Evolutionary conservation across 2,329 filamentous ascomycete species (phyloP), one percentile per base, ranked within the genome.

Genomic region (Pyrenophora seminiperda): DNA sequence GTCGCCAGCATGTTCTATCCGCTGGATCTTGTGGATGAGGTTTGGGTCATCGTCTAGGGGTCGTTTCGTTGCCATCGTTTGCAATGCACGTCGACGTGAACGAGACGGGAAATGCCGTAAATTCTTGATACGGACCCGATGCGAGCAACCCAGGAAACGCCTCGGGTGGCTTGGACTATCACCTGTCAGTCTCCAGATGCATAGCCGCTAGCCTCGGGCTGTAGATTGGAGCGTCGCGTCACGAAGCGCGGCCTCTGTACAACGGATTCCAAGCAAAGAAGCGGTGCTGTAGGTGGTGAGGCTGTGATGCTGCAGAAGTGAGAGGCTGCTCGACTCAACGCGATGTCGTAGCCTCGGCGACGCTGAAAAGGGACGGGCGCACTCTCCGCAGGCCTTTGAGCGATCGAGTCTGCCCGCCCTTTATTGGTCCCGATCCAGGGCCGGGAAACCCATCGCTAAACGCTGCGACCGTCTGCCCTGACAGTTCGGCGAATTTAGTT

Each of bases 1-100:
- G 20, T 54, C 44, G 27, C 53, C 37, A 41, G 46, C 48, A 15
- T 68, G 63, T 52, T 73, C 70, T 53, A 68, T 54, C 46, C 72
- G 71, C 59, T 69, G 68, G 37, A 70, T 60, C 61, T 73, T 73
- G 51, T 38, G 43, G 44, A 39, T 36, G 36, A 59, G 53, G 17
- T 46, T 45, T 24, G 54, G 41, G 29, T 67, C 62, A 41, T 59
- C 54, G 19, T 64, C 63, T 27, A 61, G 53, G 33, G 60, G 45
- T 41, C 63, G 56, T 55, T 67, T 67, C 24, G 66, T 61, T 24
- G 57, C 58, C 66, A 70, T 70, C 50, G 22, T 50, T 34, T 34
- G 44, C 27, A 34, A 43, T 59, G 59, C 48, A 36, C 34, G 52
- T 42, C 50, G 50, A 50, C 45, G 41, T 43, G 46, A 41, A 45